Evolutionary conservation across 768 basidiomycete genomes (phyloP), one percentile per base, ranked within the genome.

Genomic region (Tulasnella sp.): DNA sequence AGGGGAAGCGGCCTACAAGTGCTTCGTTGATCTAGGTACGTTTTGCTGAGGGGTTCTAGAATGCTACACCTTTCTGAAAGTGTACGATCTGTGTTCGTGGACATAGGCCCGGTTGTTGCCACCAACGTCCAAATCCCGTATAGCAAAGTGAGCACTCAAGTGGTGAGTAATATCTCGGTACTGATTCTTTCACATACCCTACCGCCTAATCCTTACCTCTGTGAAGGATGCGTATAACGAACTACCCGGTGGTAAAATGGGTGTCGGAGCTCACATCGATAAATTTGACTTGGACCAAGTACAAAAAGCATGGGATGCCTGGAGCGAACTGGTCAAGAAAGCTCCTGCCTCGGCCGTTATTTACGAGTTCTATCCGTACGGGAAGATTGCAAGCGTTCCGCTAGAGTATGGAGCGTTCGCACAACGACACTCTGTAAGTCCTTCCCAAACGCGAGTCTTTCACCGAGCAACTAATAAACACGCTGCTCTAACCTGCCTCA

Each of bases 321-420:
- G 75, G 75, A 34, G 22, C 36, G 40, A 42, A 17, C 38, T 69
- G 7, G 17, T 52, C 40, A 34, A 40, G 31, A 71, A 29, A 9
- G 42, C 74, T 2, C 45, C 76, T 8, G 0, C n/a, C 4, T 73
- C 71, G 9, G 9, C 14, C 6, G 25, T 77, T n/a, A 42, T 72
- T 3, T 72, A 54, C 29, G 49, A 77, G 76, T 38, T 77, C 52
- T 72, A 72, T 54, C 25, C 38, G 5, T 71, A 25, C 14, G 19
- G 14, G 29, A 72, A 25, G 25, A 29, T 77, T 36, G 42, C 70
- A 31, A 64, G 31, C 22, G 71, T 72, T 15, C 76, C 76, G 6
- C 1, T 77, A 31, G 76, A 77, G 31, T 22, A 73, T 19, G 52
- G 6, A 17, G 76, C 76, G 14, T 77, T 58, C 42, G 70, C 71